Base-by-base conservation (phyloP, 805 yeast species). In the Candida parachauliodes region DNA sequence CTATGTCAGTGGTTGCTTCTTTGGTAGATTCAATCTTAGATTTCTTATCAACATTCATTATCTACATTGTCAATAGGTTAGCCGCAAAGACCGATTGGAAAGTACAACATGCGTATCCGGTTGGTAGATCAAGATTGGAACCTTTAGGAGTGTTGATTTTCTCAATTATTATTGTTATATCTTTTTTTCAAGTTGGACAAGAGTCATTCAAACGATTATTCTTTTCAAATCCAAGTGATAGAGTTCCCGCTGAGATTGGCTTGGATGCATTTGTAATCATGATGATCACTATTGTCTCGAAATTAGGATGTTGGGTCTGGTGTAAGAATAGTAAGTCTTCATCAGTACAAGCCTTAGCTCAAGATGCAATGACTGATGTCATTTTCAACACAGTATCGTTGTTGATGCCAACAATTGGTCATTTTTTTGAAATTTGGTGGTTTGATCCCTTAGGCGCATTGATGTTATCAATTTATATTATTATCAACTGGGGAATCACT, bases 311-410 rank as follows among this genome's bases (percentile, higher is more conserved):
- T 48, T 85, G 76, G 70, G 20, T 74, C 9, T 76, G 84, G 77
- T 84, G 91, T 52, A 62, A 72, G 27, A 59, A 65, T 10, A 72
- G 82, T 43, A 60, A 70, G 12, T 80, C 87, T 11, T 74, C 82
- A 12, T 78, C 88, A 0, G 81, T 85, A 2, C 83, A 79, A 51
- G 94, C 94, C 0, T 62, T 84, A 39, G 86, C 89, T 2, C 91
- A 83, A 56, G 94, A 85, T 59, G 93, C 93, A 0, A 68, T 72
- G 58, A 84, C 89, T 1, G 94, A 85, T 56, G 74, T 84, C 22
- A 72, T 83, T 3, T 84, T 84, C 67, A 85, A 85, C 60, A 50
- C 71, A 1, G 81, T 82, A 29, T 83, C 93, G 1, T 70, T 85
- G 18, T 43, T 84, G 11, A 82, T 84, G 69, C 94, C 94, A 0